These are phyloP conservation scores for Plasmopara muralis DNA, from an alignment of 352 stramenopile genomes.

Conservation along the genomic window DNA sequence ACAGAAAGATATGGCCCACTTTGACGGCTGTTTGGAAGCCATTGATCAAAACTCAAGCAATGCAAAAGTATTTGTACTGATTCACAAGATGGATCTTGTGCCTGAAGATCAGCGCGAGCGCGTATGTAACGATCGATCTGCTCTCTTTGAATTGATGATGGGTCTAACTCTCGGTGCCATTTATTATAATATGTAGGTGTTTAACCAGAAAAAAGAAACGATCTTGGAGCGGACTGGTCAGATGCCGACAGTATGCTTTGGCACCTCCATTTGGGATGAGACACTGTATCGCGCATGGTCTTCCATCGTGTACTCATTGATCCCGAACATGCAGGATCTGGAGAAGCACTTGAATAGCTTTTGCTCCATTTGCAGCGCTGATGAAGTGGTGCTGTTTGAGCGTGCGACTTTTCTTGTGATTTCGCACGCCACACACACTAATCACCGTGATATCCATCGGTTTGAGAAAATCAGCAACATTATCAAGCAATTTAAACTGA, in stretches of 20 bases:
- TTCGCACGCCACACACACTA: constrained; percentile 88
- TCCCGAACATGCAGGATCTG: constrained; percentile 97
- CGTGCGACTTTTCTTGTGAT: constrained; percentile 99
- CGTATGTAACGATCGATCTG: constrained; percentile 25
- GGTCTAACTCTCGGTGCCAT: not conserved
- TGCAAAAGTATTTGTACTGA: constrained; percentile 98
- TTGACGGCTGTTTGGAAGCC: constrained; percentile 95
- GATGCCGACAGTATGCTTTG: constrained; percentile 90
- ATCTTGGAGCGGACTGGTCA: constrained; percentile 88
- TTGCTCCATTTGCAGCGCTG: constrained; percentile 94
- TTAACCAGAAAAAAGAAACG: constrained; percentile 92
- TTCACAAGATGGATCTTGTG: constrained; percentile 99
- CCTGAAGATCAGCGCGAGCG: constrained; percentile 76
- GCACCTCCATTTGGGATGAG: constrained; percentile 99
- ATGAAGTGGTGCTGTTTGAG: constrained; percentile 98
- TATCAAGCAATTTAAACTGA: constrained; percentile 99
- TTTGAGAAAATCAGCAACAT: constrained; percentile 99
- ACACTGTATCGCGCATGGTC: constrained; percentile 99
- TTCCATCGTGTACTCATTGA: constrained; percentile 98
- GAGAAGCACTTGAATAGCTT: constrained; percentile 96
- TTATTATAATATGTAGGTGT: constrained; percentile 53
- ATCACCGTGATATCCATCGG: constrained; percentile 94
- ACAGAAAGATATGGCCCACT: constrained; percentile 97
- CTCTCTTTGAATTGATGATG: not conserved
- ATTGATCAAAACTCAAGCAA: constrained; percentile 98